These are phyloP conservation scores for Nigrospora oryzae DNA, from an alignment of 2,329 filamentous ascomycete species.

Conservation along the genomic window DNA sequence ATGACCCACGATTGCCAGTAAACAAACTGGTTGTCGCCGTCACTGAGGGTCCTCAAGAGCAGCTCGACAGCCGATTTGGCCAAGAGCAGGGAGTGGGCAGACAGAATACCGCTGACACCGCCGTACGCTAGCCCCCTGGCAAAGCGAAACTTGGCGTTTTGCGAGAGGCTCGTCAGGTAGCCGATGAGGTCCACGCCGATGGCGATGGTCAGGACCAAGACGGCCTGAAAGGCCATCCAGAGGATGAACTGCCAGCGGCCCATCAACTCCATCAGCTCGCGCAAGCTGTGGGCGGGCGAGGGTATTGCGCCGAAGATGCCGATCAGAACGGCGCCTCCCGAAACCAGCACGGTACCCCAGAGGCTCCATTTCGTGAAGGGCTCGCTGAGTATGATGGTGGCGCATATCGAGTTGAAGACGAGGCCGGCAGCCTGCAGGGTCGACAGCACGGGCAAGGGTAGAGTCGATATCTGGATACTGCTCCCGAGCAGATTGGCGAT, in stretches of 20 bases:
- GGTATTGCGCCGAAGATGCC: constrained; percentile 90
- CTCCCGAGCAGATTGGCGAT: constrained; percentile 90
- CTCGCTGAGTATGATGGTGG: constrained; percentile 83
- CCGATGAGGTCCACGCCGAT: constrained; percentile 50
- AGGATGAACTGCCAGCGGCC: constrained; percentile 67
- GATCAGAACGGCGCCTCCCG: constrained; percentile 80
- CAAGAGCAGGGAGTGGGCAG: constrained; percentile 84
- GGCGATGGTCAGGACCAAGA: constrained; percentile 64
- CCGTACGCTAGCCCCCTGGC: constrained; percentile 81
- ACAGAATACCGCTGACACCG: constrained; percentile 83
- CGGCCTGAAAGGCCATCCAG: constrained; percentile 78
- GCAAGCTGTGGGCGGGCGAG: constrained; percentile 80
- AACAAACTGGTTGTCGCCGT: constrained; percentile 86
- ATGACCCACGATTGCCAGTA: constrained; percentile 95
- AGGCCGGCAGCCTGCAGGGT: constrained; percentile 92
- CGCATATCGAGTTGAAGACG: constrained; percentile 98
- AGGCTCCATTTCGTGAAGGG: constrained; percentile 93
- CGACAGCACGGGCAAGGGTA: constrained; percentile 88
- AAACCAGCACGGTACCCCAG: constrained; percentile 81
- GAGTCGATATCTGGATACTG: constrained; percentile 93
- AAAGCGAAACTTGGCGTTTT: constrained; percentile 62
- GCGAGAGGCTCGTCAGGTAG: constrained; percentile 41
- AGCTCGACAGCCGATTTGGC: constrained; percentile 96
- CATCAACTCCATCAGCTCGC: constrained; percentile 71
- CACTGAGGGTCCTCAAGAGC: constrained; percentile 75